Base-by-base conservation (phyloP, 164 flowering plant species). In the Echeveria elegans region DNA sequence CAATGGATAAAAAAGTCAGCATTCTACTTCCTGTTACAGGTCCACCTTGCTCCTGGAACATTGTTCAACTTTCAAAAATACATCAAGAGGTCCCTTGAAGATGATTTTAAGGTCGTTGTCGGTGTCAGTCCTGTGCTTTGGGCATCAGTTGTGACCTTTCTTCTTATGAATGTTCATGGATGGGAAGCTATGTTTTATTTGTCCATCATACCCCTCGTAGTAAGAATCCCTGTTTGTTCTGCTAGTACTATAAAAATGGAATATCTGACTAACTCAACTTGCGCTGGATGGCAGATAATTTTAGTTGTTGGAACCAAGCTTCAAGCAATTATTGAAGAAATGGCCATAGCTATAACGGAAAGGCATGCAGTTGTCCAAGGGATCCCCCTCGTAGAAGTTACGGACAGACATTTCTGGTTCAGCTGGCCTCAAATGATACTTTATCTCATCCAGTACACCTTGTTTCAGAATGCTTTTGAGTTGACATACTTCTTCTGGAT, bases 361-460 rank as follows among this genome's bases (percentile, higher is more conserved):
- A 86, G 82, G 69, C 99, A 95, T 76, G 91, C 94, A 10, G 96
- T 92, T 6, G 89, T 95, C 63, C 96, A 90, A 74, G 97, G 99
- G 70, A 90, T 92, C 69, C 97, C 99, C 19, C 88, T 92, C 58
- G 97, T 90, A 36, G 85, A 90, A 82, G 89, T 88, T 73, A 79
- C 90, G 11, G 97, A 95, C 76, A 70, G 65, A 16, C 79, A 90
- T 72, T 95, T 95, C 75, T 92, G 99, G 99, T 90, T 95, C 66
- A 28, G 79, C 53, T 72, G 86, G 82, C 97, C 97, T 29, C 72
- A 74, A 10, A 64, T 92, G 47, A 71, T 90, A 70, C 86, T 95
- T 28, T 74, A 79, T 75, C 87, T 90, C 65, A 87, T 95, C 74
- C 99, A 92, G 71, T 87, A 82, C 67, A 78, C 88, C 53, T 79